Base-by-base conservation (phyloP, 164 flowering plant species). In the Magnolia changhungtana region DNA sequence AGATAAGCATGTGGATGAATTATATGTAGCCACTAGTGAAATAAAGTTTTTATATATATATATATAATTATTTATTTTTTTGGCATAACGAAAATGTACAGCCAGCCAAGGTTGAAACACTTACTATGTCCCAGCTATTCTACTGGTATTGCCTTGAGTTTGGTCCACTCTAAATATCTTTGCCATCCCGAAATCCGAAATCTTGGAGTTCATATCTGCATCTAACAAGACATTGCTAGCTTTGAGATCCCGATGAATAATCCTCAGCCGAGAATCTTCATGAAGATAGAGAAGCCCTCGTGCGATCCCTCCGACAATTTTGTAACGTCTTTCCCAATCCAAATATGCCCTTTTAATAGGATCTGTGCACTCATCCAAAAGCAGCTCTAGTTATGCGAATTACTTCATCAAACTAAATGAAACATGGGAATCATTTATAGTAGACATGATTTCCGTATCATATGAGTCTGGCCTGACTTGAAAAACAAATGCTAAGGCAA, bases 211-310 rank as follows among this genome's bases (percentile, higher is more conserved):
- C 85, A 88, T 79, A 8, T 87, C 87, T 0, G 14, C 68, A 74
- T 90, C 92, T 24, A 90, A 37, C 63, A 89, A 72, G 4, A 88
- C 61, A 66, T 90, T 90, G 85, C 89, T 83, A 14, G 90, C 81
- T 76, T 89, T 90, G 4, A 90, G 86, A 81, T 90, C 90, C 10
- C 90, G 81, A 52, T 89, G 94, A 10, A 90, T 87, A 14, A 90
- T 86, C 63, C 67, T 76, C 8, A 86, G 76, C 11, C 85, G 78
- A 8, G 91, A 90, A 58, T 89, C 92, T 45, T 85, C 88, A 49
- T 89, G 94, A 65, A 90, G 87, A 69, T 90, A 90, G 9, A 88
- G 80, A 67, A 90, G 51, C 14, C 92, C 92, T 67, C 88, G 81
- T 19, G 88, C 87, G 14, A 89, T 83, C 7, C 92, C 92, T 27